A percentile compares a stretch with the other conserved stretches of the same genome.
These are phyloP conservation scores for Vanilla planifolia DNA, from an alignment of 106 monocot species.

Conservation along the genomic window DNA sequence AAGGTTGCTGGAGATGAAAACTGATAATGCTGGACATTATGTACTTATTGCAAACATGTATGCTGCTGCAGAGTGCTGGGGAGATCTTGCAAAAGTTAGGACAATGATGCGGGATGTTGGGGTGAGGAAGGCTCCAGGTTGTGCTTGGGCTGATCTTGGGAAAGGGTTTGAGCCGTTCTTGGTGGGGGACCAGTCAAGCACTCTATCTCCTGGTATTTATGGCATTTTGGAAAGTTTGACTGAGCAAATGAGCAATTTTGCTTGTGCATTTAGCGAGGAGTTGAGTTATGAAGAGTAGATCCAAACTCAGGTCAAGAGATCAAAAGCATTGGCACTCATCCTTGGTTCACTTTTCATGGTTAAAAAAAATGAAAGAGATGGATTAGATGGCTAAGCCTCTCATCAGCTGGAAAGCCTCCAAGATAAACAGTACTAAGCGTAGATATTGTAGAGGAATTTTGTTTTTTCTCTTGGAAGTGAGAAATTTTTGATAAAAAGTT, in stretches of 20 bases:
- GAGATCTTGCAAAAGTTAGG: constrained; percentile 42
- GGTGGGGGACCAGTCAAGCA: constrained; percentile 29
- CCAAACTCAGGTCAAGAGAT: no score
- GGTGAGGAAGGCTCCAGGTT: constrained; percentile 50
- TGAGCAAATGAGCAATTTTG: constrained; percentile 42
- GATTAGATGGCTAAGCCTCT: no score
- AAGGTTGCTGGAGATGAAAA: constrained; percentile 42
- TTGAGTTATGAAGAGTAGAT: constrained; percentile 13
- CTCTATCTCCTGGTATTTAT: constrained; percentile 19
- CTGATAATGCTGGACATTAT: constrained; percentile 56
- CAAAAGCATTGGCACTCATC: no score
- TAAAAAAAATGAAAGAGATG: no score
- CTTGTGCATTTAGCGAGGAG: constrained; percentile 15
- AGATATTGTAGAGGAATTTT: no score
- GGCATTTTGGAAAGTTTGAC: constrained; percentile 16
- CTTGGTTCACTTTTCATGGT: no score
- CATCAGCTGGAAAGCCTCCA: no score
- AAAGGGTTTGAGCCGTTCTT: constrained; percentile 35
- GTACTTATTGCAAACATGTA: constrained; percentile 62
- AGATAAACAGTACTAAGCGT: no score
- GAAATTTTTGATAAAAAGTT: no score
- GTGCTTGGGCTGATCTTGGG: constrained; percentile 41
- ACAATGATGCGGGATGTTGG: constrained; percentile 50
- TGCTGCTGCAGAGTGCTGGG: constrained; percentile 40
- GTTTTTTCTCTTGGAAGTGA: no score